Conservation (phyloP, 768 basidiomycete species). For the Mrakia blollopis region DNA sequence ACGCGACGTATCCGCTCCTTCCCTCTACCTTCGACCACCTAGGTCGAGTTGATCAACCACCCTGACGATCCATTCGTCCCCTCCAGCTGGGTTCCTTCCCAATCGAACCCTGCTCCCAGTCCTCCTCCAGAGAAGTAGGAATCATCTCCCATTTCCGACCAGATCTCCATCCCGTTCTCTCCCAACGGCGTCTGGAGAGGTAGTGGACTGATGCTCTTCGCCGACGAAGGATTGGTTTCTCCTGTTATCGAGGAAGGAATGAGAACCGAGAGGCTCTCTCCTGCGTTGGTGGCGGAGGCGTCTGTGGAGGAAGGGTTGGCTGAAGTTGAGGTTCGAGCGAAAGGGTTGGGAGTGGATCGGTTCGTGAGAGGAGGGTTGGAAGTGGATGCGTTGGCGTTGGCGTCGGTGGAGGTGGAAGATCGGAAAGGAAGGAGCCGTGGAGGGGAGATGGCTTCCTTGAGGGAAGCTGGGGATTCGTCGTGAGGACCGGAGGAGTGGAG, state of each 20-base stretch:
- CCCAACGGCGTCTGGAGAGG: conserved; percentile 18
- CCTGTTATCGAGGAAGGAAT: neutral
- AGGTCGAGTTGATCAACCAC: conserved; percentile 10
- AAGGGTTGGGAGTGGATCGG: neutral
- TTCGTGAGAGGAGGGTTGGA: neutral
- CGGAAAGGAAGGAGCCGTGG: neutral
- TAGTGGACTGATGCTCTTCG: neutral
- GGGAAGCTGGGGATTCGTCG: conserved; percentile 26
- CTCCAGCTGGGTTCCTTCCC: neutral
- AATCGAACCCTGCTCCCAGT: neutral
- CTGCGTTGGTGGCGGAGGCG: neutral
- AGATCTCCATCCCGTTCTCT: neutral
- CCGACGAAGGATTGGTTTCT: neutral
- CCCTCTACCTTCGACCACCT: neutral
- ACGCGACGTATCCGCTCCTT: neutral
- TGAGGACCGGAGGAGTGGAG: conserved; percentile 18
- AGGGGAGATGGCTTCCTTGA: conserved; percentile 30
- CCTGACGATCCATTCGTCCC: neutral
- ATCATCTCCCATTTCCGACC: conserved; percentile 13
- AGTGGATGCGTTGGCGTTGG: too few relatives aligned
- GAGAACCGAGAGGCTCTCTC: neutral
- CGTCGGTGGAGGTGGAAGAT: neutral
- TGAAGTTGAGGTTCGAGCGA: neutral
- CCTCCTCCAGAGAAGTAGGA: neutral
- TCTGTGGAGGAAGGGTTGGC: neutral